Conservation (phyloP, 164 flowering plant species). For the Litsea cubeba region DNA sequence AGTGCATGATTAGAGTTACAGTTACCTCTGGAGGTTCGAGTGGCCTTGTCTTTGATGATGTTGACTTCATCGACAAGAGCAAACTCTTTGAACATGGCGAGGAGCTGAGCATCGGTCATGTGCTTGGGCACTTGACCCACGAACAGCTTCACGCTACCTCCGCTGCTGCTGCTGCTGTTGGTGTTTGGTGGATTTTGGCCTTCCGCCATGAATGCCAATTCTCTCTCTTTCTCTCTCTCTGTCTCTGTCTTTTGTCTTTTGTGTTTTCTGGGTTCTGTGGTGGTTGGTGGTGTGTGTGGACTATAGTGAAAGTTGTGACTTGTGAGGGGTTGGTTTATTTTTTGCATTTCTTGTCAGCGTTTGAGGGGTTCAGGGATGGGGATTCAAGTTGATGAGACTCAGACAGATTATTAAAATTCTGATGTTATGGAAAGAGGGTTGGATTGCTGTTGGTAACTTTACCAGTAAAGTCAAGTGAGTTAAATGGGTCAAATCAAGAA, state of each 20-base stretch:
- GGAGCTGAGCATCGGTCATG: conserved; percentile 79
- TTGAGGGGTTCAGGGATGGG: too few relatives aligned
- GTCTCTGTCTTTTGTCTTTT: not conserved
- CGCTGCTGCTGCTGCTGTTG: conserved; percentile 13
- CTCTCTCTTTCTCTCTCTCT: conserved; percentile 8
- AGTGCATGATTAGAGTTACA: too few relatives aligned
- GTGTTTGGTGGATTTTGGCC: conserved; percentile 24
- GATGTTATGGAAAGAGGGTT: too few relatives aligned
- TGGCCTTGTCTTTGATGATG: conserved; percentile 85
- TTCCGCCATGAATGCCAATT: conserved; percentile 61
- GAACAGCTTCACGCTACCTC: conserved; percentile 91
- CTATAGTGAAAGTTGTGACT: too few relatives aligned
- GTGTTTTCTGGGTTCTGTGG: not conserved
- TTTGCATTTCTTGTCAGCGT: too few relatives aligned
- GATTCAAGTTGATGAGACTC: too few relatives aligned
- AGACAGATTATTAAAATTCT: too few relatives aligned
- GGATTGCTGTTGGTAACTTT: too few relatives aligned
- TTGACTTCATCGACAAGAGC: conserved; percentile 91
- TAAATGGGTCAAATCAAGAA: too few relatives aligned
- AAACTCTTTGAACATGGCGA: conserved; percentile 73
- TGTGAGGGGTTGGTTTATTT: not conserved
- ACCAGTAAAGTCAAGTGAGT: too few relatives aligned
- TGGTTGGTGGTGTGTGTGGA: too few relatives aligned
- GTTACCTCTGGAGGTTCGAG: conserved; percentile 82
- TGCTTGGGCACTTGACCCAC: conserved; percentile 97